phyloP scores from a whole-genome alignment of 2,329 filamentous ascomycete genomes.

The Chalara sp. region DNA sequence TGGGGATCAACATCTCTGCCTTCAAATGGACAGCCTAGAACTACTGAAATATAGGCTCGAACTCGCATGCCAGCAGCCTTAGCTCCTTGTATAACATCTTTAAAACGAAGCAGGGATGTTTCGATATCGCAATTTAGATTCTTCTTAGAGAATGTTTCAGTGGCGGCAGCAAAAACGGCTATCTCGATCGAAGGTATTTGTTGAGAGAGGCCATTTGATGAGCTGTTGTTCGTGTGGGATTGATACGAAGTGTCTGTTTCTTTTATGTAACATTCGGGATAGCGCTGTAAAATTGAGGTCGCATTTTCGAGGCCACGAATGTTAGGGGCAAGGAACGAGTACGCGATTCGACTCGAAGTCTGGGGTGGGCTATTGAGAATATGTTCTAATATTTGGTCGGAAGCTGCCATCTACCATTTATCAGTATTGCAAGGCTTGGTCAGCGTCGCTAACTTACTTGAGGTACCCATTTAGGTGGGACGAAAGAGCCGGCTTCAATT shows the following conservation, averaged over 20 bases:
- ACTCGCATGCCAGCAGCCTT: slow-evolving; percentile 61
- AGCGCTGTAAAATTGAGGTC: slow-evolving; percentile 41
- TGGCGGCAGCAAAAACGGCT: slow-evolving; percentile 76
- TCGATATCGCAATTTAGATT: slow-evolving; percentile 79
- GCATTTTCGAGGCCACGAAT: slow-evolving; percentile 64
- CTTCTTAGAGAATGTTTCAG: slow-evolving; percentile 71
- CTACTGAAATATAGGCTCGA: slow-evolving; percentile 74
- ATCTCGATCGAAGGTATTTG: slow-evolving; percentile 52
- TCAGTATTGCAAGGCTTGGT: not conserved
- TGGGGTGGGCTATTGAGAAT: slow-evolving; percentile 51
- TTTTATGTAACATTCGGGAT: slow-evolving; percentile 36
- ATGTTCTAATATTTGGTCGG: slow-evolving; percentile 65
- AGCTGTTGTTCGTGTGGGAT: slow-evolving; percentile 16
- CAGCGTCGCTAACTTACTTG: slow-evolving; percentile 44
- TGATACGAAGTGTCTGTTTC: slow-evolving; percentile 18
- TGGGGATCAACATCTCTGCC: slow-evolving; percentile 57
- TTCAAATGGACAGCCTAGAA: slow-evolving; percentile 73
- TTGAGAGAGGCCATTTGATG: slow-evolving; percentile 11
- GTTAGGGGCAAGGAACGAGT: slow-evolving; percentile 79
- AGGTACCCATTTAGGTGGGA: slow-evolving; percentile 78
- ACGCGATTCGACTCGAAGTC: slow-evolving; percentile 54
- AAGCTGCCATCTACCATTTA: slow-evolving; percentile 64
- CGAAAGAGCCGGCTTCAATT: slow-evolving; percentile 79
- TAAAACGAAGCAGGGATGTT: slow-evolving; percentile 65
- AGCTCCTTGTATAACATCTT: slow-evolving; percentile 61